phyloP scores from a whole-genome alignment of 2,329 filamentous ascomycete genomes.

The Aspergillus chevalieri region DNA sequence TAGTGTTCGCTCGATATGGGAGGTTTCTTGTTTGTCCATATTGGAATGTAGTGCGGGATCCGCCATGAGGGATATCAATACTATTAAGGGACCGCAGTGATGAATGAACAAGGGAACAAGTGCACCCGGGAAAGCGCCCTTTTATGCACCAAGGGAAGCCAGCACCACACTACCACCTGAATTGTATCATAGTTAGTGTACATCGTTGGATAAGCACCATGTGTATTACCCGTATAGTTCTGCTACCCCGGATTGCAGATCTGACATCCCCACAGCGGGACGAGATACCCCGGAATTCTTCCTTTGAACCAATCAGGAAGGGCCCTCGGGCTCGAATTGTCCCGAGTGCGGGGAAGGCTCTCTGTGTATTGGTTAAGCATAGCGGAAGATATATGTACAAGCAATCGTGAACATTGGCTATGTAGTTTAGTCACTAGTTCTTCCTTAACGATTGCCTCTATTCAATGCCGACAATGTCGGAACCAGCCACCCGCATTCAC shows the following conservation, averaged over 20 bases:
- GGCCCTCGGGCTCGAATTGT: neutral
- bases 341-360: neutral
- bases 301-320: neutral
- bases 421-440: no score
- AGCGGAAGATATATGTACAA: no score
- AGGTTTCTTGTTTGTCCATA: conserved; percentile 26
- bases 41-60: neutral
- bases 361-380: neutral
- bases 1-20: conserved; percentile 46
- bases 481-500: conserved; percentile 38
- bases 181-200: neutral
- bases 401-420: no score
- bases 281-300: neutral
- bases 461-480: neutral
- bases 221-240: neutral
- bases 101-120: no score
- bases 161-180: neutral
- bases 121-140: no score
- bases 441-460: neutral
- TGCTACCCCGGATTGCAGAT: neutral
- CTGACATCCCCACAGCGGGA: neutral
- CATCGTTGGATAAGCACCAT: no score
- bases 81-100: no score
- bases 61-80: no score
- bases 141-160: no score